Percentiles rank a stretch among this genome's conserved stretches.
Evolutionary conservation across 2,329 filamentous ascomycete genomes (phyloP).

Genomic region (Trichoderma endophyticum): DNA sequence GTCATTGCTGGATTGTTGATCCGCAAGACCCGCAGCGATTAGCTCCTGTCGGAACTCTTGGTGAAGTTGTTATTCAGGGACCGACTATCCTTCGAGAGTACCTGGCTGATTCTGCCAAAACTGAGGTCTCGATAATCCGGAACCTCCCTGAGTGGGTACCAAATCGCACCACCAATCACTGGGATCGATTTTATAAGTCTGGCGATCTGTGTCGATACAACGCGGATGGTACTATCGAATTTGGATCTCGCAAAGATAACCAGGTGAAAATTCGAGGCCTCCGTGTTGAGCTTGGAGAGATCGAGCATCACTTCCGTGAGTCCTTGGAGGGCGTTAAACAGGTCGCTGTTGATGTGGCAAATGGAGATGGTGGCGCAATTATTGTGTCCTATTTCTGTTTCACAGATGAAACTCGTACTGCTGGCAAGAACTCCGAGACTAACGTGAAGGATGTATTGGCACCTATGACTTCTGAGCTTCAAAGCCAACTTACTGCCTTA

Average conservation of each 20-base stretch:
- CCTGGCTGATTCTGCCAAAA: conserved; percentile 19
- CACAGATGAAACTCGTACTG: background rate
- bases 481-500: background rate
- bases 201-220: conserved; percentile 23
- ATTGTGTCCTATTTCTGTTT: conserved; percentile 18
- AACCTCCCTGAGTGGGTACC: conserved; percentile 8
- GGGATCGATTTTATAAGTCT: conserved; percentile 21
- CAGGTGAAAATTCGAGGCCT: conserved; percentile 26
- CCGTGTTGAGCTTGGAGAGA: conserved; percentile 24
- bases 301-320: conserved; percentile 19
- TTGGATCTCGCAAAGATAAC: conserved; percentile 23
- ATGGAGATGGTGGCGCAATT: conserved; percentile 1
- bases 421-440: background rate
- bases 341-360: conserved; percentile 16
- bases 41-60: conserved; percentile 15
- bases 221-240: conserved; percentile 22
- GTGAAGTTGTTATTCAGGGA: conserved; percentile 23
- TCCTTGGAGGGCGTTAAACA: conserved; percentile 9
- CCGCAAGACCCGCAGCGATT: conserved; percentile 8
- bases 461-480: conserved; percentile 1
- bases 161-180: background rate
- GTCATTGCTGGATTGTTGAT: conserved; percentile 18
- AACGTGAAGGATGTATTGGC: background rate
- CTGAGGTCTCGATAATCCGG: conserved; percentile 1
- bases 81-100: conserved; percentile 48